Base-by-base conservation (phyloP, 2,329 filamentous ascomycete species). In the Pseudohalonectria lignicola region DNA sequence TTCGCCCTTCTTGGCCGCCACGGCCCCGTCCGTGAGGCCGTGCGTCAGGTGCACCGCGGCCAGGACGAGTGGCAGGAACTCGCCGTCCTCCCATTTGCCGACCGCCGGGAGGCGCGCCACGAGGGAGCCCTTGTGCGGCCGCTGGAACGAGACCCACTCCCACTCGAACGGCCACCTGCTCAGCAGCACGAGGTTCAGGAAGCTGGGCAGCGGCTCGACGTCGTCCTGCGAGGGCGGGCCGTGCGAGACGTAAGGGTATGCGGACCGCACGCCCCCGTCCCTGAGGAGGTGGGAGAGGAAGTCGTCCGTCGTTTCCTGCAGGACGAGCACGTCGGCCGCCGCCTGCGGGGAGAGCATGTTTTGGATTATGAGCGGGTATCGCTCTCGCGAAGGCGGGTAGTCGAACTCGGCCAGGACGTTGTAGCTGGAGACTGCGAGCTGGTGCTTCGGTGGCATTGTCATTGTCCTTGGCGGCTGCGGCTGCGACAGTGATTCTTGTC, bases 271-370 rank as follows among this genome's bases (percentile, higher is more conserved):
- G 2, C 55, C 47, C 2, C 55, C 41, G 39, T 72, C 52, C 3
- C 50, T 47, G 2, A 82, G 66, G 1, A 83, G 56, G 40, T 64
- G 67, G 0, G 64, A 62, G 0, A 83, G 63, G 42, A 82, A 79
- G 30, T 73, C 64, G 43, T 82, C 76, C 0, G 76, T 79, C 1
- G 82, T 71, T 54, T 82, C 79, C 50, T 82, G 68, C 5, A 83
- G 61, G 3, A 73, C 57, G 8, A 74, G 45, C 3, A 72, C 53
- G 40, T 74, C 69, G 7, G 70, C 59, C 1, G 49, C 41, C 3
- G 67, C 66, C 7, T 55, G 51, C 4, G 50, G 39, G 0, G 62
- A 60, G 4, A 73, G 48, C 3, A 74, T 52, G 39, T 63, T 71
- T 6, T 53, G 47, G 16, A 70, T 41, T 33, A 74, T 47, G 7